A percentile compares a stretch with the other conserved stretches of the same genome.
Evolutionary conservation across 2,329 filamentous ascomycete species (phyloP).

Genomic region (Xylaria sp.): DNA sequence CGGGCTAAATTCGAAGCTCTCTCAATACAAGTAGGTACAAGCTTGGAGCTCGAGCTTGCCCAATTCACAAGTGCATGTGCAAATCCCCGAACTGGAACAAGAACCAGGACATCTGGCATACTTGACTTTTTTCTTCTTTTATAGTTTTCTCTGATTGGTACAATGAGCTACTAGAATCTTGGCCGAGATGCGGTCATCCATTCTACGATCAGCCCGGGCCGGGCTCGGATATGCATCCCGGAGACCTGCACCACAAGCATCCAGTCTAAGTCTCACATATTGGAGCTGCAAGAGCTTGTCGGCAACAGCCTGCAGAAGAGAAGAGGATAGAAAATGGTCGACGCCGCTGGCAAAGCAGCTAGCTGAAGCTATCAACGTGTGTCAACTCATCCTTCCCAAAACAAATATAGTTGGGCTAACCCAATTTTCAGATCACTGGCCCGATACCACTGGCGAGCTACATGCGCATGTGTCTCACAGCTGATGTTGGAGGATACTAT

Average conservation of each 20-base stretch:
- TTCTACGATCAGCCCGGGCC: slow-evolving; percentile 39
- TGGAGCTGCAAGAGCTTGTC: slow-evolving; percentile 46
- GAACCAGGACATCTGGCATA: not conserved
- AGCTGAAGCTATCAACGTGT: slow-evolving; percentile 85
- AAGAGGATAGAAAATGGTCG: slow-evolving; percentile 77
- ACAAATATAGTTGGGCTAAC: slow-evolving; percentile 38
- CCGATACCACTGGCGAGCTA: slow-evolving; percentile 92
- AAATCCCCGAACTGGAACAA: not conserved
- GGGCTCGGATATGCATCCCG: slow-evolving; percentile 42
- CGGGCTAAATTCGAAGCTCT: slow-evolving; percentile 42
- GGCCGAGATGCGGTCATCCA: slow-evolving; percentile 44
- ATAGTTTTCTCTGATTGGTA: not conserved
- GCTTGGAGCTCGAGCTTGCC: slow-evolving; percentile 15
- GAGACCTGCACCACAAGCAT: slow-evolving; percentile 34
- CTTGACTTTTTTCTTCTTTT: not conserved
- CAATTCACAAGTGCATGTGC: slow-evolving; percentile 5
- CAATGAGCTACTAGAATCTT: slow-evolving; percentile 24
- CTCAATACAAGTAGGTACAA: slow-evolving; percentile 30
- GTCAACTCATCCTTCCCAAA: not conserved
- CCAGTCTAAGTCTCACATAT: slow-evolving; percentile 35
- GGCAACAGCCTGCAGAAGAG: slow-evolving; percentile 43
- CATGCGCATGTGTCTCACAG: slow-evolving; percentile 98
- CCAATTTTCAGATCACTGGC: slow-evolving; percentile 72
- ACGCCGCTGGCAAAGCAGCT: slow-evolving; percentile 91
- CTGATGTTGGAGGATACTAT: slow-evolving; percentile 92